Evolutionary conservation across 2,329 filamentous ascomycete genomes (phyloP), one percentile per base, ranked within the genome.

Genomic region (Scedosporium aurantiacum): DNA sequence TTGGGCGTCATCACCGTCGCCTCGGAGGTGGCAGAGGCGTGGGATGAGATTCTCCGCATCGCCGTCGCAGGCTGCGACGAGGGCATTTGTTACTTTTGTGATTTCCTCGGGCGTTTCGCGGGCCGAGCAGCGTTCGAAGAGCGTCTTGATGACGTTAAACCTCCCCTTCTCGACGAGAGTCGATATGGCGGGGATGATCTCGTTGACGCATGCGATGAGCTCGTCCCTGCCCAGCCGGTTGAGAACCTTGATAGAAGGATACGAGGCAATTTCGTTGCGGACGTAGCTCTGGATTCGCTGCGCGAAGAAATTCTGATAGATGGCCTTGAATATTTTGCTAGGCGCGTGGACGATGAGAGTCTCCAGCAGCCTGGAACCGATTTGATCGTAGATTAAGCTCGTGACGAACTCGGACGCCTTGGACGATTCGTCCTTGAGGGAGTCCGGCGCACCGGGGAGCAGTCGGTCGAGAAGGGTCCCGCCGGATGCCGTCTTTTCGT

Each of bases 311-410:
- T 87, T 86, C 62, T 82, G 84, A 74, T 95, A 93, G 5, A 99
- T 80, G 14, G 85, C 83, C 73, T 96, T 97, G 82, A 97, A 99
- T 40, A 91, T 76, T 74, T 94, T 96, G 52, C 90, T 91, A 0
- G 94, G 91, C 16, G 87, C 85, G 69, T 88, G 82, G 27, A 86
- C 82, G 65, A 97, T 83, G 64, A 99, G 87, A 0, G 87, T 90
- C 75, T 99, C 94, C 23, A 97, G 80, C 1, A 99, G 79, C 54
- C 93, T 87, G 3, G 93, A 97, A 16, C 94, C 94, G 59, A 97
- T 87, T 1, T 88, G 81, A 69, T 97, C 91, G 73, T 97, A 97
- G 27, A 97, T 79, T 70, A 97, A 83, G 61, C 89, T 86, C 68
- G 89, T 91, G 70, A 97, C 82, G 70, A 97, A 96, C 16, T 82